phyloP scores from a whole-genome alignment of 1,284 basidiomycete species.

The Ustilago xerochloae region DNA sequence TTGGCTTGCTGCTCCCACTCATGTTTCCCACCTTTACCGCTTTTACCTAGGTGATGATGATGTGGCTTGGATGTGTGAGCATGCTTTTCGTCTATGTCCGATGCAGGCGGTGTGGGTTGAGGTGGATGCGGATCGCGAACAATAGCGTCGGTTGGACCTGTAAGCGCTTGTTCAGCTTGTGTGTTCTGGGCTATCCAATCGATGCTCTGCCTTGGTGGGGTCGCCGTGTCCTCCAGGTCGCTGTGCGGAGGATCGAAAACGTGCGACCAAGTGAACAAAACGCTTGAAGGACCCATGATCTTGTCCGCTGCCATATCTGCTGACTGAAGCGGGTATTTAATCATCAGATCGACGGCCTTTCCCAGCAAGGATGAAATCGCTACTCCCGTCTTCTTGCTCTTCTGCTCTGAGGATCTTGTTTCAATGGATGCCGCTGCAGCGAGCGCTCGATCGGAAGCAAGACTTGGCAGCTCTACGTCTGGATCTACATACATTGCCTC shows the following conservation, averaged over 20 bases:
- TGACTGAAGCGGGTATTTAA: slow-evolving; percentile 12
- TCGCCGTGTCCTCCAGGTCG: background rate
- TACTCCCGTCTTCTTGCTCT: background rate
- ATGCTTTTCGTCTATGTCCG: slow-evolving; percentile 4
- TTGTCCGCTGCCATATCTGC: slow-evolving; percentile 15
- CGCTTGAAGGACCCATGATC: slow-evolving; percentile 49
- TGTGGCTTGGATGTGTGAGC: background rate
- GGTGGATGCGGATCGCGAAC: slow-evolving; percentile 36
- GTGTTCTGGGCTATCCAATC: slow-evolving; percentile 5
- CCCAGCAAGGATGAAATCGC: slow-evolving; percentile 27
- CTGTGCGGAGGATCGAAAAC: background rate
- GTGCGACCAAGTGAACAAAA: slow-evolving; percentile 48
- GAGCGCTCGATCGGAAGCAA: slow-evolving; percentile 25
- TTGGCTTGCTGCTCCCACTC: slow-evolving; percentile 9
- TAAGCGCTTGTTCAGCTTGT: slow-evolving; percentile 6
- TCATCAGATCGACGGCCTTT: slow-evolving; percentile 21
- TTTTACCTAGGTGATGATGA: background rate
- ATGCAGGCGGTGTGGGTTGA: background rate
- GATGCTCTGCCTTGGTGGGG: background rate
- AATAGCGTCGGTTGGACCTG: slow-evolving; percentile 20
- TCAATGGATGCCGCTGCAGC: background rate
- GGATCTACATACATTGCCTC: slow-evolving; percentile 36
- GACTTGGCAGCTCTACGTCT: slow-evolving; percentile 42
- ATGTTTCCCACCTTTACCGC: background rate
- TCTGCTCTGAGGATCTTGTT: background rate